Base-by-base conservation (phyloP, 257 asterid species). In the Nemophila menziesii region DNA sequence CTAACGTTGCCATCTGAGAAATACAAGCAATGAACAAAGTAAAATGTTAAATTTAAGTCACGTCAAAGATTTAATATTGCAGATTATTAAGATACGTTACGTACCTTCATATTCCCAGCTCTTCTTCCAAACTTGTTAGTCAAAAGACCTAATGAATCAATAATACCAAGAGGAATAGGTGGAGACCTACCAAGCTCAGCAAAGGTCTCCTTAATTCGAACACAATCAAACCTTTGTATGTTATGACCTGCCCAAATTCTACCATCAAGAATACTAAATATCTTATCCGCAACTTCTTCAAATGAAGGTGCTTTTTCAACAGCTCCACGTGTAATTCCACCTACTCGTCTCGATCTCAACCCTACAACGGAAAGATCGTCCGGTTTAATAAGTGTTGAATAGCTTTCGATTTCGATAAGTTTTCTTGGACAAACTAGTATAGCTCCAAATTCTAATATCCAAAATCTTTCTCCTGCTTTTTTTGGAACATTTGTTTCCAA, bases 71-170 rank as follows among this genome's bases (percentile, higher is more conserved):
- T 5, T 19, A 18, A 19, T 8, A 9, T 5, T 41, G 40, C 24
- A 41, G 37, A 16, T 9, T 22, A 20, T 16, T n/a, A 16, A 43
- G 13, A 16, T 10, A 29, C 7, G 36, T 13, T 51, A 7, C 54
- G 13, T 50, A 89, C 97, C 95, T 90, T 90, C 99, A 90, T 90
- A 57, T 90, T 73, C 29, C 99, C 99, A 20, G 96, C 99, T 53
- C 99, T 69, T 64, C 55, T 79, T 2, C 99, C 96, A 60, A 90
- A 90, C 62, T 65, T 90, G 39, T 65, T 58, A 0, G 74, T 62
- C 23, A 85, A 69, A 19, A 90, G 62, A 34, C 78, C 79, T 54
- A 90, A 64, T 0, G 99, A 85, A 63, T 90, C 99, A 5, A 90
- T 73, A 0, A 82, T 59, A 38, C 92, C 96, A 39, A 57, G 65